Evolutionary conservation across 495 filamentous ascomycete species (phyloP).

Genomic region (Margaritispora aquatica): DNA sequence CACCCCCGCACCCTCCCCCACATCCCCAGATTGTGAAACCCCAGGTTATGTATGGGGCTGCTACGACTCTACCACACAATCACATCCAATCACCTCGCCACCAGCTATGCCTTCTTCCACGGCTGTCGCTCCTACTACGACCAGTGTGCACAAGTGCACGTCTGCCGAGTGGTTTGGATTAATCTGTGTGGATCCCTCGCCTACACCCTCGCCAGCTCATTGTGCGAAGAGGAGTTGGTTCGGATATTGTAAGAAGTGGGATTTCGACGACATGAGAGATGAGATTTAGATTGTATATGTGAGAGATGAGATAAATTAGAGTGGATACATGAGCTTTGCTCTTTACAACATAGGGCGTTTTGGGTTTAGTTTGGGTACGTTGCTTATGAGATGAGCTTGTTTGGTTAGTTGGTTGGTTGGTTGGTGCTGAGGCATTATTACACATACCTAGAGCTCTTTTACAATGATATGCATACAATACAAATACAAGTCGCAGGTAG

Average conservation of each 20-base stretch:
- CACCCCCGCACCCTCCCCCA: conserved; percentile 19
- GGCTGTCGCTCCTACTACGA: not conserved
- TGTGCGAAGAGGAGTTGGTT: conserved; percentile 22
- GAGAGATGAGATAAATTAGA: no score
- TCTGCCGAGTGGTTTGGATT: conserved; percentile 23
- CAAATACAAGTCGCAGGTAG: no score
- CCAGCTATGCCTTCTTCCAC: conserved; percentile 15
- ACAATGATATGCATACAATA: no score
- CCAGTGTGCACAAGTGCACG: conserved; percentile 11
- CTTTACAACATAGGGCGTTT: no score
- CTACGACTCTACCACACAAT: conserved; percentile 34
- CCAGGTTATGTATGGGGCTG: conserved; percentile 54
- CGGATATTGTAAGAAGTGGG: conserved; percentile 23
- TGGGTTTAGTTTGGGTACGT: no score
- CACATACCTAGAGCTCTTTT: no score
- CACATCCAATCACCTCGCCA: conserved; percentile 23
- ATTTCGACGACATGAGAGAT: conserved; percentile 7
- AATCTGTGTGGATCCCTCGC: conserved; percentile 21
- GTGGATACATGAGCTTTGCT: not conserved
- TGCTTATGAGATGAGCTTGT: no score
- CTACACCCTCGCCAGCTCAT: conserved; percentile 7
- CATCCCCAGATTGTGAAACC: conserved; percentile 35
- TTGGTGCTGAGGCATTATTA: no score
- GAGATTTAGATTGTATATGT: conserved; percentile 25
- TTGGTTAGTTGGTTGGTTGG: no score